Percentiles rank a stretch among this genome's conserved stretches.
Evolutionary conservation across 1,284 basidiomycete species (phyloP).

Genomic region (Lignosus rhinocerotis): DNA sequence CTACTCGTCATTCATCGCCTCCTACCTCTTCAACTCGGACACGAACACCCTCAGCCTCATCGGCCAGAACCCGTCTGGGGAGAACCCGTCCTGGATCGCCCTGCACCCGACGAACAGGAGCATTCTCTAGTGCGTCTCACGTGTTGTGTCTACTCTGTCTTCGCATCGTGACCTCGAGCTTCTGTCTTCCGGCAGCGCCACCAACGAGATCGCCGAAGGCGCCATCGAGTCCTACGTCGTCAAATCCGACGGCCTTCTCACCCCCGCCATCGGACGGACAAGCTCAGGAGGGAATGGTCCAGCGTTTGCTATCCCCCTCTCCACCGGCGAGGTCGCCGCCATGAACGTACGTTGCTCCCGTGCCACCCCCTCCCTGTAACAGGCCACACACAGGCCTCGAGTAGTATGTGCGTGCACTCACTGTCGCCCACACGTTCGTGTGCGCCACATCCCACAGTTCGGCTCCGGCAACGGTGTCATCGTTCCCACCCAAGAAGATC

Average conservation of each 20-base stretch:
- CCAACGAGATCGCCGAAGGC: conserved; percentile 50
- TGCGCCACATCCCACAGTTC: conserved; percentile 43
- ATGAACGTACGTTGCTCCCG: conserved; percentile 45
- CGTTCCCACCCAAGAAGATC: conserved; percentile 43
- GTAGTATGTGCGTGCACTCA: not conserved
- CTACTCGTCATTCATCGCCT: conserved; percentile 57
- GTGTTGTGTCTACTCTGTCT: not conserved
- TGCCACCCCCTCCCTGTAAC: not conserved
- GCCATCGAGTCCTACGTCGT: conserved; percentile 60
- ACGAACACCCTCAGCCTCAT: conserved; percentile 46
- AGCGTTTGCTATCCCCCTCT: conserved; percentile 51
- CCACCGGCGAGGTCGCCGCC: conserved; percentile 57
- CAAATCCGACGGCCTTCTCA: conserved; percentile 44
- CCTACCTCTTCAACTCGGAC: conserved; percentile 56
- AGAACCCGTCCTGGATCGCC: conserved; percentile 60
- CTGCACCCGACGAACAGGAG: conserved; percentile 51
- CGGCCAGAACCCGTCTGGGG: conserved; percentile 48
- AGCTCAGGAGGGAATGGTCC: conserved; percentile 53
- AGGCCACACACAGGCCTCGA: not conserved
- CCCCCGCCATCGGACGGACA: conserved; percentile 45
- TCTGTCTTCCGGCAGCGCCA: conserved; percentile 41
- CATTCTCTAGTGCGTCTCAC: conserved; percentile 55
- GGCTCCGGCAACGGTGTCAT: conserved; percentile 55
- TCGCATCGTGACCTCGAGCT: not conserved
- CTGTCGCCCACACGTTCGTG: not conserved